Base-by-base conservation (phyloP, 2,329 filamentous ascomycete species). In the Reticulascus tulasneorum region DNA sequence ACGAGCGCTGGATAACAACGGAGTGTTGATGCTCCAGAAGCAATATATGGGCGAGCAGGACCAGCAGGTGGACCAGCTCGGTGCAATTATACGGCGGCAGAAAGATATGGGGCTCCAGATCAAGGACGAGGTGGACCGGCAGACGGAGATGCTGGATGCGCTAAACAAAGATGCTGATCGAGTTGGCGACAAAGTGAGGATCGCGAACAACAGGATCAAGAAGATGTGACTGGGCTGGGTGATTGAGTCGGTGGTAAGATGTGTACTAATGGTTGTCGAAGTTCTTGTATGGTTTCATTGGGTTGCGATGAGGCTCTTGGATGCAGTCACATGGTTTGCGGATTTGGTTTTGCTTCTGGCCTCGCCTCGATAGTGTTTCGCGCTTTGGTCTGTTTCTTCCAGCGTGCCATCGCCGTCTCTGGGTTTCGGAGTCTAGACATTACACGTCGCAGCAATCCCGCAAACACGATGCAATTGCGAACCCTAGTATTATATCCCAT, bases 101-200 rank as follows among this genome's bases (percentile, higher is more conserved):
- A 82, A 77, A 53, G 82, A 89, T 60, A 86, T 91, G 75, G 86
- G 86, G 1, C 66, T 86, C 29, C 73, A 79, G 38, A 90, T 93
- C 52, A 75, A 86, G 45, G 75, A 81, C 32, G 86, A 91, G 64
- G 71, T 90, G 37, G 74, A 79, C 35, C 61, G 77, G 47, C 85
- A 91, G 64, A 84, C 79, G 36, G 73, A 78, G 56, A 77, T 88
- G 75, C 66, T 93, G 20, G 73, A 77, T 10, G 59, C 77, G 47
- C 55, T 89, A 43, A 80, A 83, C 45, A 67, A 79, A 37, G 83
- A 89, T 59, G 73, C 74, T 4, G 77, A 82, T 43, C 67, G 82
- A 6, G 67, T 88, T 12, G 69, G 73, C 27, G 72, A 72, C 42
- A 91, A 91, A 71, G 62, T 90, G 38, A 70, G 73, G 43, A 77